Conservation (phyloP, 345 rosid species). For the Microcos paniculata region DNA sequence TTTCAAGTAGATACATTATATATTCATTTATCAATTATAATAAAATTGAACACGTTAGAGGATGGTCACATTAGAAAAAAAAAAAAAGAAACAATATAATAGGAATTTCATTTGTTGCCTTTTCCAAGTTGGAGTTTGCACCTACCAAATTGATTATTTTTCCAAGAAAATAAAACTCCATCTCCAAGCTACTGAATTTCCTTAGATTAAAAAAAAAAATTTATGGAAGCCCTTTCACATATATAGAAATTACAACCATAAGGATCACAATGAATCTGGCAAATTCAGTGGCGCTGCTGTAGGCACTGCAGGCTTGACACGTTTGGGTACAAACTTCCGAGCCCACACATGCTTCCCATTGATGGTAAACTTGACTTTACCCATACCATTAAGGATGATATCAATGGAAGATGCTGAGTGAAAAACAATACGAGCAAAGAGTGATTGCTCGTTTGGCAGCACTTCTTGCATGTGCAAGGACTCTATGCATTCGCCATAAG, state of each 20-base stretch:
- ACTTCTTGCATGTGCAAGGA: constrained; percentile 55
- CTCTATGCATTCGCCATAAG: constrained; percentile 52
- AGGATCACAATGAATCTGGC: not conserved
- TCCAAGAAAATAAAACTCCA: not conserved
- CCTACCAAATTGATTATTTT: not conserved
- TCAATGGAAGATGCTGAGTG: constrained; percentile 24
- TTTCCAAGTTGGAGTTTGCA: not conserved
- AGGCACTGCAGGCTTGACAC: not conserved
- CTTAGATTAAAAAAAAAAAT: not conserved
- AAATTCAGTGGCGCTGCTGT: not conserved
- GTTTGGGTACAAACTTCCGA: constrained; percentile 51
- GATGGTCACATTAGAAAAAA: not conserved
- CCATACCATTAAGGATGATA: constrained; percentile 28
- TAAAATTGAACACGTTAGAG: not conserved
- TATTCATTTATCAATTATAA: not conserved
- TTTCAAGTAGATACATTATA: not conserved
- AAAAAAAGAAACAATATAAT: too few relatives aligned
- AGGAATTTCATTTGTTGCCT: not conserved
- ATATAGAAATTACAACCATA: not conserved
- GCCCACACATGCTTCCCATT: constrained; percentile 78
- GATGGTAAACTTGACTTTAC: constrained; percentile 51
- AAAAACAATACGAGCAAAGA: constrained; percentile 50
- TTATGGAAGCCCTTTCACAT: not conserved
- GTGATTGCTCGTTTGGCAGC: constrained; percentile 32
- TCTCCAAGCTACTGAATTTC: not conserved